Evolutionary conservation across 2,329 filamentous ascomycete genomes (phyloP), one percentile per base, ranked within the genome.

Genomic region (Delphinella strobiligena): DNA sequence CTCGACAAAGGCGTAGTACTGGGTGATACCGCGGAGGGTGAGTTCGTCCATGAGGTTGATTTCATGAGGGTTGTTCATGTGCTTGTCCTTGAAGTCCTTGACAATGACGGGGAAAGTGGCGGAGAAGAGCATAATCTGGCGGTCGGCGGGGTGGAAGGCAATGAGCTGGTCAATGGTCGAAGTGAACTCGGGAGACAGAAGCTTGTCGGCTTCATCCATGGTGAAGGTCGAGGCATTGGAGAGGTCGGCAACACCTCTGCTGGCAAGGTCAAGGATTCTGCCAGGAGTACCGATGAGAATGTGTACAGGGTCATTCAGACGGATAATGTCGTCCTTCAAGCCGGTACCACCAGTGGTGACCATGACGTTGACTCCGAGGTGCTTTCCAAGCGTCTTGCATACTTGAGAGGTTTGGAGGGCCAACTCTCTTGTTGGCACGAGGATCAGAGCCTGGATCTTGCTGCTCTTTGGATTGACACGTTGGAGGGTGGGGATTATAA

Each of bases 1-100:
- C 63, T 98, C 91, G 38, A 98, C 93, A 51, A 96, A 98, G 31
- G 91, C 91, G 58, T 98, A 98, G 68, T 96, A 98, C 60, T 98
- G 91, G 0, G 91, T 98, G 56, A 98, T 96, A 69, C 91, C 91
- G 43, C 91, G 83, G 22, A 98, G 79, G 10, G 91, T 98, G 45
- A 98, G 81, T 63, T 98, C 91, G 58, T 98, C 91, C 91, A 98
- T 98, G 39, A 98, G 76, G 59, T 98, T 98, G 67, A 98, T 98
- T 64, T 98, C 93, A 59, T 96, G 95, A 3, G 91, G 93, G 50
- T 81, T 82, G 50, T 74, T 74, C 87, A 98, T 95, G 68, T 98
- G 91, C 68, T 93, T 94, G 63, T 98, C 91, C 58, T 78, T 96
- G 66, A 98, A 98, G 53, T 84, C 80, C 69, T 98, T 96, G 55